These are phyloP conservation scores for Medakamo hakoo DNA, from an alignment of 139 green algal species.

Conservation along the genomic window DNA sequence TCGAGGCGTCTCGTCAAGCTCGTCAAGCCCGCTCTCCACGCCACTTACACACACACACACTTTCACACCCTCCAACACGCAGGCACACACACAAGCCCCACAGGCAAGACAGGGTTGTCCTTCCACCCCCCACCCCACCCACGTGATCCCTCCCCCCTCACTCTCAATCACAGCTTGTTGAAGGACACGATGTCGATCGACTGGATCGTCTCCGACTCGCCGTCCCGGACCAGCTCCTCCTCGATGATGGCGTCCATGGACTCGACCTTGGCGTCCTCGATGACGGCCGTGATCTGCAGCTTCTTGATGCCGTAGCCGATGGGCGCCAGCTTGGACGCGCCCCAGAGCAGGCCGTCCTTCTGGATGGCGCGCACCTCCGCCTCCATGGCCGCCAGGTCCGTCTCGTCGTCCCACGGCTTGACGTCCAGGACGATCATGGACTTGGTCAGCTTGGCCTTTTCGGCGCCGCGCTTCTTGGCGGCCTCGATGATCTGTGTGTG, in stretches of 20 bases:
- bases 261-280: constrained; percentile 39
- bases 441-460: constrained; percentile 34
- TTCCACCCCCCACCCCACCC: too few relatives aligned
- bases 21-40: too few relatives aligned
- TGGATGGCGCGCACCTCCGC: constrained; percentile 26
- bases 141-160: too few relatives aligned
- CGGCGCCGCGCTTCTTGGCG: constrained; percentile 16
- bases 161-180: constrained; percentile 46
- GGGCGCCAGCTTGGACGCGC: constrained; percentile 33
- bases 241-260: constrained; percentile 38
- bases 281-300: constrained; percentile 51
- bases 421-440: constrained; percentile 48
- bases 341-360: constrained; percentile 48
- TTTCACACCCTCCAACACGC: too few relatives aligned
- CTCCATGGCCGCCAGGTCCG: constrained; percentile 35
- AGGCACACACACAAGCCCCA: too few relatives aligned
- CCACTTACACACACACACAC: too few relatives aligned
- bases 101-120: too few relatives aligned
- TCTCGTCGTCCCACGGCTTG: constrained; percentile 55
- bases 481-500: constrained; percentile 12
- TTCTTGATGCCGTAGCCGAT: constrained; percentile 53
- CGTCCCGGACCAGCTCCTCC: constrained; percentile 33
- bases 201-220: constrained; percentile 38
- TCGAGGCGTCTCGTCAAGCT: too few relatives aligned
- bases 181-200: constrained; percentile 42